Base-by-base conservation (phyloP, 768 basidiomycete species). In the Trametes punicea region DNA sequence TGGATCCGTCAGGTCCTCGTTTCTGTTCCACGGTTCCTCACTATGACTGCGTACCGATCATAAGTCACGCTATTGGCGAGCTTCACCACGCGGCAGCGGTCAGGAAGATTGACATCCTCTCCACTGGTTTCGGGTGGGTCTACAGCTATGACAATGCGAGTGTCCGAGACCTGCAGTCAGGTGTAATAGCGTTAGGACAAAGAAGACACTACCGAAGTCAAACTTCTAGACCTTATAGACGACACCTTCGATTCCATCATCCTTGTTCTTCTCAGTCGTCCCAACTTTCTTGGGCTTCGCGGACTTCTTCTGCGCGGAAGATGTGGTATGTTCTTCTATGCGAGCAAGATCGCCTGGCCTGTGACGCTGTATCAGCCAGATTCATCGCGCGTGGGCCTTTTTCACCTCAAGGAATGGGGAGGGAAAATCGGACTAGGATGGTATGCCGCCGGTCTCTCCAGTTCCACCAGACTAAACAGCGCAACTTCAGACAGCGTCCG, bases 31-130 rank as follows among this genome's bases (percentile, higher is more conserved):
- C n/a, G n/a, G n/a, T n/a, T n/a, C n/a, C n/a, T n/a, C 47, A 10
- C 18, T 29, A 49, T 40, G 16, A 11, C n/a, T 21, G 31, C 59
- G 39, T 67, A 83, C 90, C 94, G 80, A 64, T 94, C 92, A 67
- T 90, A 94, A 0, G 95, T 98, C 15, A 91, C 84, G 51, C 86
- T 93, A 63, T 98, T 98, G 11, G 93, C 93, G 2, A 96, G 77
- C 67, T 98, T 98, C 48, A 98, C 68, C 47, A 94, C 73, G 16
- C 90, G 78, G 71, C 93, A 91, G 46, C 88, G 78, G 64, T 95
- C 93, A 6, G 93, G 91, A 0, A 97, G 68, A 63, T 93, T 88
- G 11, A 90, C 72, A 46, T 90, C 88, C 41, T 83, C 80, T 46
- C 77, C 76, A 29, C 71, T 73, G 2, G 78, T 74, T 46, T 88